Conservation (phyloP, 192 early-diverging fungal species). For the Chytriomyces sp. region DNA sequence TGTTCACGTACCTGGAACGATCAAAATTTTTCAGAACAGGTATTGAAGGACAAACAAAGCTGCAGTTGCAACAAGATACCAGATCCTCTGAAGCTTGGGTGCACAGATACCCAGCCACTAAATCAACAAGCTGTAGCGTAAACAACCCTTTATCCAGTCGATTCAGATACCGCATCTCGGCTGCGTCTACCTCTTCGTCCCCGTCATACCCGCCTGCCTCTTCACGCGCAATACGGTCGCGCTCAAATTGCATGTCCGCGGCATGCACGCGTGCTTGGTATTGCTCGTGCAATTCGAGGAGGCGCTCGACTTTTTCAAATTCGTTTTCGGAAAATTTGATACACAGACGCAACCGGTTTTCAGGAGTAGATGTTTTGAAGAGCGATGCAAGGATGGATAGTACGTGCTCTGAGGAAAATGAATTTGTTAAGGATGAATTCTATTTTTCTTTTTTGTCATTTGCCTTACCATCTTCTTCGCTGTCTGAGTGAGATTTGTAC, state of each 20-base stretch:
- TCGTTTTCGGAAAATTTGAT: constrained; percentile 83
- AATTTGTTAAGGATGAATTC: too few species aligned
- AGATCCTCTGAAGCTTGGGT: constrained; percentile 54
- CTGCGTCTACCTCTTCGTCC: constrained; percentile 61
- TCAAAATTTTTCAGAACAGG: neutral
- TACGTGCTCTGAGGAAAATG: constrained; percentile 71
- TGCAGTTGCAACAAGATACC: constrained; percentile 18
- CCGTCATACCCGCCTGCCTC: constrained; percentile 42
- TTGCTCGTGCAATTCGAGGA: constrained; percentile 75
- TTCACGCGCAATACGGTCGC: constrained; percentile 33
- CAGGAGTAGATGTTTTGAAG: constrained; percentile 63
- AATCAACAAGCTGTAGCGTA: constrained; percentile 60
- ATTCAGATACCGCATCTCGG: constrained; percentile 69
- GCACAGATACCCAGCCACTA: constrained; percentile 70
- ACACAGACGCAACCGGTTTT: constrained; percentile 72
- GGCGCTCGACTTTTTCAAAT: constrained; percentile 81
- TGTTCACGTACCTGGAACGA: constrained; percentile 46
- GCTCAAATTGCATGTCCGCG: constrained; percentile 62
- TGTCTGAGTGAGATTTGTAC: constrained; percentile 77
- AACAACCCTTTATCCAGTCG: constrained; percentile 83
- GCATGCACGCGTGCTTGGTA: constrained; percentile 68
- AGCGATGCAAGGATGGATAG: constrained; percentile 83
- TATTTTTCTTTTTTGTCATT: too few species aligned
- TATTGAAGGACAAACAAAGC: neutral
- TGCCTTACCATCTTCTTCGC: constrained; percentile 74